These are phyloP conservation scores for Prunus dulcis DNA, from an alignment of 306 rosid genomes.

Conservation along the genomic window DNA sequence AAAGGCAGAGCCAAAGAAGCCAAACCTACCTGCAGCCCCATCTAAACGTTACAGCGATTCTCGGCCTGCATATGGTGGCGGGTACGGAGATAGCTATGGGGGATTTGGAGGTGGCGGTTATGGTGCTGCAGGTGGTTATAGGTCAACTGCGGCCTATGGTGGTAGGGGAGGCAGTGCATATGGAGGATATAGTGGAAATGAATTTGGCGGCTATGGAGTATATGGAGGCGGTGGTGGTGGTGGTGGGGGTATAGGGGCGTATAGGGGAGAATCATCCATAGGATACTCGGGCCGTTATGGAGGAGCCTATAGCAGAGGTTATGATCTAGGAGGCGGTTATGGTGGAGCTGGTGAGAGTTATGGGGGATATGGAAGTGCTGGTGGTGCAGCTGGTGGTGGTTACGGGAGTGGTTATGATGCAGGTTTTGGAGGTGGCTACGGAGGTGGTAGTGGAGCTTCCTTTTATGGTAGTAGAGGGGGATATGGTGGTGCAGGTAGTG, in stretches of 20 bases:
- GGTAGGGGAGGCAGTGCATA: constrained; percentile 42
- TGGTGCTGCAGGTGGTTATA: constrained; percentile 60
- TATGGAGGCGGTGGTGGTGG: constrained; percentile 52
- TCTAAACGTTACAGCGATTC: constrained; percentile 80
- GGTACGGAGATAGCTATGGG: constrained; percentile 76
- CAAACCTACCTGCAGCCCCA: constrained; percentile 67
- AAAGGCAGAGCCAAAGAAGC: constrained; percentile 97
- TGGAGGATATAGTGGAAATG: constrained; percentile 73
- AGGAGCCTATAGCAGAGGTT: constrained; percentile 77
- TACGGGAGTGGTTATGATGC: constrained; percentile 69
- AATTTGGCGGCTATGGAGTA: constrained; percentile 83
- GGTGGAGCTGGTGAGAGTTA: constrained; percentile 78
- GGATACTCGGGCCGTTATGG: constrained; percentile 82
- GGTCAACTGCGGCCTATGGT: constrained; percentile 60
- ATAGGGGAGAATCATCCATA: constrained; percentile 77
- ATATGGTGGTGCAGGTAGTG: constrained; percentile 61
- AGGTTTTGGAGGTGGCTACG: constrained; percentile 65
- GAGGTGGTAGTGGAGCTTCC: constrained; percentile 70
- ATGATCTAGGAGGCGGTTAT: constrained; percentile 77
- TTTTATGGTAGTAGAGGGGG: constrained; percentile 92
- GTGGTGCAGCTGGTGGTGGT: constrained; percentile 55
- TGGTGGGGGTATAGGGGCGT: constrained; percentile 65
- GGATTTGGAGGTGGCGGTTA: constrained; percentile 65
- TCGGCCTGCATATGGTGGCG: constrained; percentile 64
- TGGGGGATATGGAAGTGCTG: constrained; percentile 63